Evolutionary conservation across 768 basidiomycete species (phyloP).

Genomic region (Leccinellum luteum): DNA sequence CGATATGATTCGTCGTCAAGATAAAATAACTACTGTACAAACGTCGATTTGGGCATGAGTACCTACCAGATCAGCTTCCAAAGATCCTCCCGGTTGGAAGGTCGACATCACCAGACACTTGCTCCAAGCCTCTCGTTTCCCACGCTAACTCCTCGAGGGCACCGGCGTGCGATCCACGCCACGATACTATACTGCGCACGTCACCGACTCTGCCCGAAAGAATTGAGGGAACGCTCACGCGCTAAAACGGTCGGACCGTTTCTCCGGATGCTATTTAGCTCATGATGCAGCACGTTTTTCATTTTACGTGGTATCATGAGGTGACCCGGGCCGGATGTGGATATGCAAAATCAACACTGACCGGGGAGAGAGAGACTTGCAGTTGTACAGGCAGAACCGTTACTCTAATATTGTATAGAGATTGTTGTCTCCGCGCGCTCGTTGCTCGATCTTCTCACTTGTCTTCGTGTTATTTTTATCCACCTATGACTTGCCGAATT

Average conservation of each 20-base stretch:
- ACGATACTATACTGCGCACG: background rate
- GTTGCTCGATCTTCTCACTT: no score
- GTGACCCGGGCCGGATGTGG: background rate
- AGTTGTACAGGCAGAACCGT: no score
- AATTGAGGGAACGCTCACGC: no score
- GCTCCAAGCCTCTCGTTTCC: background rate
- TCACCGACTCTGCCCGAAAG: background rate
- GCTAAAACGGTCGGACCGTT: background rate
- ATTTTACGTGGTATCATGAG: background rate
- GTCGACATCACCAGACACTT: background rate
- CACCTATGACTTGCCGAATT: no score
- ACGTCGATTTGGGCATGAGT: background rate
- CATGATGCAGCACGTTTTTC: background rate
- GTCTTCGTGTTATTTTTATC: no score
- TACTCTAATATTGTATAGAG: no score
- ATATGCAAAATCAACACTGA: no score
- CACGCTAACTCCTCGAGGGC: background rate
- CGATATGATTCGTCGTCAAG: background rate
- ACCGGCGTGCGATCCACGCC: background rate
- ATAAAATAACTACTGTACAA: background rate
- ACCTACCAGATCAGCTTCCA: conserved; percentile 2
- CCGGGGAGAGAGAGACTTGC: no score
- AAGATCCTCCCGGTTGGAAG: background rate
- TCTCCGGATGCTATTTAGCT: background rate
- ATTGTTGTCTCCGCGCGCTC: no score